A percentile compares a stretch with the other conserved stretches of the same genome.
phyloP scores from a whole-genome alignment of 179 eudicot genomes.

The Nepenthes alata region DNA sequence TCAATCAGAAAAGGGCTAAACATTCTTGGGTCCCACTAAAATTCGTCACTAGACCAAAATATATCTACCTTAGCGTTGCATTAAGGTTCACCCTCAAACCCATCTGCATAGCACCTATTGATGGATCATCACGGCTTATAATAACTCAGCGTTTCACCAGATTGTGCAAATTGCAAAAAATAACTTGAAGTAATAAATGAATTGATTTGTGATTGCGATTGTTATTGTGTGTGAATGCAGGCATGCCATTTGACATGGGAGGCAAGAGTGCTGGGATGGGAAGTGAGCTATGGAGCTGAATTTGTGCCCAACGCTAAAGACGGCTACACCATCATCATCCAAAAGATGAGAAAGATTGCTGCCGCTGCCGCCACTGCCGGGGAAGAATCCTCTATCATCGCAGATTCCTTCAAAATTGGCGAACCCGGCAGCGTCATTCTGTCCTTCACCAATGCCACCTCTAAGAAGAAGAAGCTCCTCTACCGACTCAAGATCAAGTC shows the following conservation, averaged over 20 bases:
- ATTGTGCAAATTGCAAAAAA: too few relatives aligned
- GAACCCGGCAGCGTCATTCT: slow-evolving; percentile 70
- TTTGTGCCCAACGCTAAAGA: slow-evolving; percentile 59
- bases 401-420: slow-evolving; percentile 38
- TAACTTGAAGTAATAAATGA: too few relatives aligned
- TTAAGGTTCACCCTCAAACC: too few relatives aligned
- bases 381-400: slow-evolving; percentile 34
- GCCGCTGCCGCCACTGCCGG: slow-evolving; percentile 1
- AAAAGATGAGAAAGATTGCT: slow-evolving; percentile 45
- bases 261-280: slow-evolving; percentile 74
- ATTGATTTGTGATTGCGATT: too few relatives aligned
- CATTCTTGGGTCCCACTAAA: too few relatives aligned
- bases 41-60: too few relatives aligned
- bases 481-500: slow-evolving; percentile 47
- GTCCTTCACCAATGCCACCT: slow-evolving; percentile 48
- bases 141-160: too few relatives aligned
- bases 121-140: slow-evolving; percentile 1
- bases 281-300: slow-evolving; percentile 63
- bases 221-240: slow-evolving; percentile 14
- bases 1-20: too few relatives aligned
- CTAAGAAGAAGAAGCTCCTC: slow-evolving; percentile 63
- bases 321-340: slow-evolving; percentile 62
- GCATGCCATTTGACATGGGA: slow-evolving; percentile 63
- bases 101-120: too few relatives aligned
- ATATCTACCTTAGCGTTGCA: too few relatives aligned